A percentile compares a stretch with the other conserved stretches of the same genome.
These are phyloP conservation scores for Lactarius quietus DNA, from an alignment of 768 basidiomycete species.

Conservation along the genomic window DNA sequence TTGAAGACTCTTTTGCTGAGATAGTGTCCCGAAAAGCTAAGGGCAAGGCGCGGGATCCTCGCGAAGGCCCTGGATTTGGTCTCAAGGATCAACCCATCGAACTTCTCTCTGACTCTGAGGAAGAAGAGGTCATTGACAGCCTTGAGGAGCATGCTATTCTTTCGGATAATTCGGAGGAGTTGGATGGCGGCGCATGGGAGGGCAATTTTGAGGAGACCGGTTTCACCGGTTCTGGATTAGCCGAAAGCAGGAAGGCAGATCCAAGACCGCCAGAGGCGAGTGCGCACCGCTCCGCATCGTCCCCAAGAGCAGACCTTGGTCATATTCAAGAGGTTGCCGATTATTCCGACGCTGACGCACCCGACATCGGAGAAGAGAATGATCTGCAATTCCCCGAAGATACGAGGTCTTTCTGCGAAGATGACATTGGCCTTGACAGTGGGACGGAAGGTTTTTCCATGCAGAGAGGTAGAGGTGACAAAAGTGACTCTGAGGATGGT, in stretches of 20 bases:
- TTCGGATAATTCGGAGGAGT: constrained; percentile 56
- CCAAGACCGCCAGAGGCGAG: constrained; percentile 24
- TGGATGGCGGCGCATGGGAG: constrained; percentile 42
- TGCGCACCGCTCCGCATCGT: background rate
- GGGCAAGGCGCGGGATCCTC: constrained; percentile 59
- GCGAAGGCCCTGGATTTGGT: constrained; percentile 54
- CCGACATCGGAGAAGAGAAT: constrained; percentile 21
- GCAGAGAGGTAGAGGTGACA: constrained; percentile 46
- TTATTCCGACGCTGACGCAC: constrained; percentile 23
- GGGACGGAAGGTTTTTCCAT: constrained; percentile 28
- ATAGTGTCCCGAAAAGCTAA: constrained; percentile 43
- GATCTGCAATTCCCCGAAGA: background rate
- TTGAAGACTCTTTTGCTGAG: constrained; percentile 58
- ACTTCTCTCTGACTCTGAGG: constrained; percentile 38
- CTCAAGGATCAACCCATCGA: constrained; percentile 47
- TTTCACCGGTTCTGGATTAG: constrained; percentile 28
- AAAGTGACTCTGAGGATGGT: constrained; percentile 37
- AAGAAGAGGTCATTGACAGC: constrained; percentile 34
- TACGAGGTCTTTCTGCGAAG: background rate
- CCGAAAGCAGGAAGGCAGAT: constrained; percentile 25
- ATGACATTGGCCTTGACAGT: constrained; percentile 6
- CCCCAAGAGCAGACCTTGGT: constrained; percentile 27
- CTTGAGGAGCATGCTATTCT: constrained; percentile 25
- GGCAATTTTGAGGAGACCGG: constrained; percentile 22
- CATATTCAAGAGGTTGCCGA: constrained; percentile 34